Evolutionary conservation across 768 basidiomycete species (phyloP), one percentile per base, ranked within the genome.

Genomic region (Leccinellum rugosiceps): DNA sequence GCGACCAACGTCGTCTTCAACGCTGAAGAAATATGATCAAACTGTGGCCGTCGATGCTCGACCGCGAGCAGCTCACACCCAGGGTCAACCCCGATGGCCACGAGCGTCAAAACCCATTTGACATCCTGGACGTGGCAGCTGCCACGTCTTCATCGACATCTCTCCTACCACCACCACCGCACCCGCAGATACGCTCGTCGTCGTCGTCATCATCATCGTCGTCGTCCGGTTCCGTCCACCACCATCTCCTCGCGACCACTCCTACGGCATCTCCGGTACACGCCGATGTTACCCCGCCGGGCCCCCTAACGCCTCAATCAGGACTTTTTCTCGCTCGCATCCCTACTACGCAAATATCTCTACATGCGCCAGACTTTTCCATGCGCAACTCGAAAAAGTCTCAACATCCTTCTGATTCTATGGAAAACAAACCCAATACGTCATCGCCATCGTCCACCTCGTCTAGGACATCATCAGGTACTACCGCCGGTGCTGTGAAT

Each of bases 341-440:
- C 63, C 84, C 79, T 76, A 86, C 77, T 68, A 81, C 81, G 49
- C 74, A 76, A 57, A 83, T 92, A 71, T 86, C 92, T 62, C 80
- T 94, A 76, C 86, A 91, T 88, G 87, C 88, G 30, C 91, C 92
- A 71, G 82, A 85, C 69, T 90, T 92, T 77, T 83, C 85, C 71
- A 91, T 90, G 86, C 84, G 84, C 68, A 81, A 78, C 70, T 81
- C 79, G 58, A 75, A 80, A 66, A 75, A 75, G 58, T 69, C 71
- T 51, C 52, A 65, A 17, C 70, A 59, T 28, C 63, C 35, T 57
- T 63, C 68, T 76, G 49, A 70, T 58, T 26, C 69, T 28, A 71
- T 74, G 69, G 71, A 71, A 59, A 72, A 70, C 65, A 72, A 68
- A 51, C 61, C 77, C 71, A 58, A 75, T 66, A 58, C 74, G 60